Percentiles rank a stretch among this genome's conserved stretches.
Evolutionary conservation across 345 rosid genomes (phyloP).

Genomic region (Syzygium jambos): DNA sequence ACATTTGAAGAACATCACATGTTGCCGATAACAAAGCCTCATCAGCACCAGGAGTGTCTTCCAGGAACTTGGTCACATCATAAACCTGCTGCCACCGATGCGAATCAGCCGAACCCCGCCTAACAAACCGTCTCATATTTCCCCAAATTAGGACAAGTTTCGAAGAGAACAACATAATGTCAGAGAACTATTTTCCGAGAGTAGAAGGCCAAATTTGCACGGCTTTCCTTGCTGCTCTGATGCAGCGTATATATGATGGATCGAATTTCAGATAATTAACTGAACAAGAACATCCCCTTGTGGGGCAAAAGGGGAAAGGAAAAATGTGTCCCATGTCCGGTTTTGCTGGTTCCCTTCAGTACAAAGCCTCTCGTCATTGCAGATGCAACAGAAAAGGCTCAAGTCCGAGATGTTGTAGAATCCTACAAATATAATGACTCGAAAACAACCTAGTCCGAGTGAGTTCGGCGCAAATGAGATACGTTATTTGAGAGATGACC

Average conservation of each 20-base stretch:
- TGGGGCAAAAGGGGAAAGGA: neutral
- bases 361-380: neutral
- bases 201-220: neutral
- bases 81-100: slow-evolving; percentile 20
- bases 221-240: neutral
- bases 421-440: too few species aligned
- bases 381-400: neutral
- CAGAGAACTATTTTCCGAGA: neutral
- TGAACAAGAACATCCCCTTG: neutral
- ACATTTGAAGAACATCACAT: slow-evolving; percentile 12
- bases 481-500: neutral
- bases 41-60: slow-evolving; percentile 53
- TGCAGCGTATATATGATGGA: neutral
- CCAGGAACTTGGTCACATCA: slow-evolving; percentile 41
- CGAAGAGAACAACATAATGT: neutral
- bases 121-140: neutral
- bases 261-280: neutral
- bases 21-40: slow-evolving; percentile 41
- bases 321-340: neutral
- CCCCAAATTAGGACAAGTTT: neutral
- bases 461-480: neutral
- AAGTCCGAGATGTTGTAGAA: neutral
- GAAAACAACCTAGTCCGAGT: neutral
- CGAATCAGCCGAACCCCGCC: neutral
- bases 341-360: neutral